These are phyloP conservation scores for Phytophthora foliorum DNA, from an alignment of 352 stramenopile genomes.

Conservation along the genomic window DNA sequence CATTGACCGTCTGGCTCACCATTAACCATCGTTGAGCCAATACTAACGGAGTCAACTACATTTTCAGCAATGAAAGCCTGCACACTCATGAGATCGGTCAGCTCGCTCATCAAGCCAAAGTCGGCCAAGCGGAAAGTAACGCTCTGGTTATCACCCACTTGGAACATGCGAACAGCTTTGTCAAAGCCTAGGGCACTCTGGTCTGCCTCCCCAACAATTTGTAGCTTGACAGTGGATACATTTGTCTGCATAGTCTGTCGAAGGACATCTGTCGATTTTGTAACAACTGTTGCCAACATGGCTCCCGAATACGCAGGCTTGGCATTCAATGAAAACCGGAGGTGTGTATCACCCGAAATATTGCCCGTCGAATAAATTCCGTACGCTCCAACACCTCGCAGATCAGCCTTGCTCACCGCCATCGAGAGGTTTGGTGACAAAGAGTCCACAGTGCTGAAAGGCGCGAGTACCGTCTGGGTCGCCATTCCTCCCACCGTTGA, in stretches of 20 bases:
- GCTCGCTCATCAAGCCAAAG: constrained; percentile 34
- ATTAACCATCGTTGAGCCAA: constrained; percentile 21
- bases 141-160: constrained; percentile 53
- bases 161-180: constrained; percentile 32
- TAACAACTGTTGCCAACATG: constrained; percentile 19
- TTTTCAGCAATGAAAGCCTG: constrained; percentile 21
- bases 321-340: constrained; percentile 14
- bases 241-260: constrained; percentile 17
- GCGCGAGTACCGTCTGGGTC: constrained; percentile 28
- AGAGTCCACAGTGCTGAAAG: constrained; percentile 10
- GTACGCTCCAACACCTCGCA: constrained; percentile 28
- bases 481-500: constrained; percentile 24
- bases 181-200: constrained; percentile 27
- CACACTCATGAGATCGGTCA: constrained; percentile 40
- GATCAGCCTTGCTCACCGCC: neutral
- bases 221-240: constrained; percentile 19
- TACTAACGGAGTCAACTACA: constrained; percentile 24
- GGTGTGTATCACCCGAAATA: constrained; percentile 17
- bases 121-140: constrained; percentile 46
- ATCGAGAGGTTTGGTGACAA: constrained; percentile 13
- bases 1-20: constrained; percentile 16
- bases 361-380: constrained; percentile 21
- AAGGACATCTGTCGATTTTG: constrained; percentile 34
- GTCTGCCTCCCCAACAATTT: constrained; percentile 36
- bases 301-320: constrained; percentile 25